Evolutionary conservation across 2,329 filamentous ascomycete species (phyloP), one percentile per base, ranked within the genome.

Genomic region (Venturia asperata): DNA sequence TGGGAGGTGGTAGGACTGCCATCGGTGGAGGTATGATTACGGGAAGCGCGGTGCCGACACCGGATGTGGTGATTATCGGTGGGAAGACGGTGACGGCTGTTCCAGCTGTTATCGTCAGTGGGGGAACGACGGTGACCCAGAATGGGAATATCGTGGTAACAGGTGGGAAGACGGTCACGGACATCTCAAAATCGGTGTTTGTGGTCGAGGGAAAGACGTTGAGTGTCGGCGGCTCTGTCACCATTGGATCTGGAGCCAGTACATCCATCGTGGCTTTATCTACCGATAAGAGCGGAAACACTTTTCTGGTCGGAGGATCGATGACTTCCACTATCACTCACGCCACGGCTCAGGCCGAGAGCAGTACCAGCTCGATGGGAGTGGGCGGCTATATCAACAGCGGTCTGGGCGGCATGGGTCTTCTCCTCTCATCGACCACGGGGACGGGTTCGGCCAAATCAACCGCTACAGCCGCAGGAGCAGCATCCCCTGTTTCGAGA

Each of bases 31-130:
- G 45, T 2, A 13, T 49, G 45, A 27, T 49, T 27, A 24, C 45
- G 5, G 45, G 45, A n/a, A 49, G 21, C 11, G 45, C 45, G 45
- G 13, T 27, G 45, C 24, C 21, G 19, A 56, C 52, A 21, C 52
- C 52, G 27, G 52, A 56, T 37, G 30, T 56, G 10, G 52, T 56
- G 17, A 27, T 56, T 37, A 37, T 56, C 37, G 52, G 45, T 49
- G 45, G 30, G 11, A 34, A 56, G 30, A 56, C 52, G 7, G 30
- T 56, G 3, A 37, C 52, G 5, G 52, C 24, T 17, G 10, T 34
- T n/a, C 24, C 52, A 15, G 30, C 58, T 9, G 17, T 41, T 27
- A 5, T 43, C 43, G n/a, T 61, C 19, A 45, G 3, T 7, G 37
- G 21, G 3, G 58, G 61, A 3, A 41, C 5, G 24, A 47, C 42